phyloP scores from a whole-genome alignment of 2,329 filamentous ascomycete genomes.

The Aspergillus pseudoglaucus region DNA sequence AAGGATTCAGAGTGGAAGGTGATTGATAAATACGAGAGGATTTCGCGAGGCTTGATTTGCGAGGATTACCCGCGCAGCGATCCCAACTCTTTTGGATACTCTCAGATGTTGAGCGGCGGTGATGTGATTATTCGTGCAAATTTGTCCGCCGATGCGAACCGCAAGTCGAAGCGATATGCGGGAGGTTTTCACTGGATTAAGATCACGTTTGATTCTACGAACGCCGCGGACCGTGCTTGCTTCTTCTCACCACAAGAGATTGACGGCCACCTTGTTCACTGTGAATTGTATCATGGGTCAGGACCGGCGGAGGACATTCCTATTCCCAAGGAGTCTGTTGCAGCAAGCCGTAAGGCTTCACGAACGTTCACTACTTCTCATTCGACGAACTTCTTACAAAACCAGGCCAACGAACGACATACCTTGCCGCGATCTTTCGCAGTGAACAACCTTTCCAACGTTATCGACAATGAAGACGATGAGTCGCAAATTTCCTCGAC shows the following conservation, averaged over 20 bases:
- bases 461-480: constrained; percentile 25
- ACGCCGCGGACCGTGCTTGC: constrained; percentile 63
- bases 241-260: constrained; percentile 66
- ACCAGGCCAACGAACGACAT: constrained; percentile 25
- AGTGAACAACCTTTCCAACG: constrained; percentile 29
- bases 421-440: constrained; percentile 36
- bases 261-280: constrained; percentile 63
- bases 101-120: constrained; percentile 64
- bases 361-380: constrained; percentile 31
- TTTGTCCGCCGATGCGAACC: constrained; percentile 65
- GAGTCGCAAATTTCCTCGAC: constrained; percentile 30
- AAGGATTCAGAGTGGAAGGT: constrained; percentile 69
- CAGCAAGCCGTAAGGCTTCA: constrained; percentile 21
- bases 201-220: constrained; percentile 68
- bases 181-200: constrained; percentile 91
- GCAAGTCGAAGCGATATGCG: constrained; percentile 72
- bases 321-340: constrained; percentile 45
- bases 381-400: constrained; percentile 28
- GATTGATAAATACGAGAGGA: constrained; percentile 78
- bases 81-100: constrained; percentile 65
- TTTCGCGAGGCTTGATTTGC: constrained; percentile 72
- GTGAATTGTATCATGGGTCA: constrained; percentile 62
- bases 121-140: constrained; percentile 62
- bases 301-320: constrained; percentile 60
- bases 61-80: constrained; percentile 89